Conservation (phyloP, 495 filamentous ascomycete species). For the Penicillium bialowiezense region DNA sequence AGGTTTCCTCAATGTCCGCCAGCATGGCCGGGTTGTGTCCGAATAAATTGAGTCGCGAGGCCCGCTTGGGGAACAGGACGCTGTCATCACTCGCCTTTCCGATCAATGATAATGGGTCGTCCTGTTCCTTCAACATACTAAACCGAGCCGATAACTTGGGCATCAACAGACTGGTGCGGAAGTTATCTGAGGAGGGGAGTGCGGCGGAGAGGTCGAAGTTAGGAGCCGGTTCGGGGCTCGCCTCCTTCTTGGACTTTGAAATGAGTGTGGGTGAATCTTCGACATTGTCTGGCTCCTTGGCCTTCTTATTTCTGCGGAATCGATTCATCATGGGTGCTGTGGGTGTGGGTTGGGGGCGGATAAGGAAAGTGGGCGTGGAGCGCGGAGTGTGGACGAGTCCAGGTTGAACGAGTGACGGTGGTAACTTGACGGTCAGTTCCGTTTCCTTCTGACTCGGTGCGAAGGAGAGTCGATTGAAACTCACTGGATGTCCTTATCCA, state of each 20-base stretch:
- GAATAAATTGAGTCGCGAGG: slow-evolving; percentile 63
- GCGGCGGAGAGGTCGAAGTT: slow-evolving; percentile 70
- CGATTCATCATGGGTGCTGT: slow-evolving; percentile 63
- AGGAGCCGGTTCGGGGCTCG: slow-evolving; percentile 46
- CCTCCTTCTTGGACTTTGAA: slow-evolving; percentile 56
- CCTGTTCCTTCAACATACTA: slow-evolving; percentile 92
- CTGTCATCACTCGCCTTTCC: slow-evolving; percentile 95
- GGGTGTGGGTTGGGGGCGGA: not conserved
- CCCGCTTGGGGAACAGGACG: slow-evolving; percentile 78
- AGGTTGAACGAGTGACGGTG: not conserved
- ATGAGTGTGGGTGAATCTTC: slow-evolving; percentile 23
- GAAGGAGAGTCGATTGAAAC: too few relatives aligned
- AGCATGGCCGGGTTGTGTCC: slow-evolving; percentile 53
- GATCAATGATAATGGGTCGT: slow-evolving; percentile 80
- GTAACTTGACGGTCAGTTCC: not conserved
- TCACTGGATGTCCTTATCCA: slow-evolving; percentile 19
- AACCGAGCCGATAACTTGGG: slow-evolving; percentile 91
- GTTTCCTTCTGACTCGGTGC: not conserved
- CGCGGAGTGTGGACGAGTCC: too few relatives aligned
- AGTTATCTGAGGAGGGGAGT: slow-evolving; percentile 81
- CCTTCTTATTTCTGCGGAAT: slow-evolving; percentile 69
- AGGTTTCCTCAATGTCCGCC: slow-evolving; percentile 84
- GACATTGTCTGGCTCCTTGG: slow-evolving; percentile 28
- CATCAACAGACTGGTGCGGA: slow-evolving; percentile 97
- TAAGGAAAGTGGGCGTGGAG: too few relatives aligned